Evolutionary conservation across 768 basidiomycete genomes (phyloP).

Genomic region (Terana coerulea): DNA sequence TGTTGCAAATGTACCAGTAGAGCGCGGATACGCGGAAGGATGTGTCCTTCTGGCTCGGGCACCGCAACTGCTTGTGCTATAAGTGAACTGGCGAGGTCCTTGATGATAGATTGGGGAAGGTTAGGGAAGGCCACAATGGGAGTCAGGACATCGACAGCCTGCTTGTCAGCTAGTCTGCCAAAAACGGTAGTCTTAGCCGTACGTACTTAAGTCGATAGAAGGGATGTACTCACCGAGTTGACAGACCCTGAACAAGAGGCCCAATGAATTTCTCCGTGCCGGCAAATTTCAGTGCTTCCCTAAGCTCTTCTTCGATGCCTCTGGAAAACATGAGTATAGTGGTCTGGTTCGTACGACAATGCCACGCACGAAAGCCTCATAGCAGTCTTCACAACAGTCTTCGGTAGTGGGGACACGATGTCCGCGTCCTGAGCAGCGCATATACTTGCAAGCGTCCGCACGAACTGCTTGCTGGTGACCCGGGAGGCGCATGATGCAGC

Average conservation of each 20-base stretch:
- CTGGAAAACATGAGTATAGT: constrained; percentile 27
- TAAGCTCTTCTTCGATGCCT: constrained; percentile 43
- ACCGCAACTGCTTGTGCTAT: constrained; percentile 8
- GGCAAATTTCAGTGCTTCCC: constrained; percentile 39
- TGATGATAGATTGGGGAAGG: constrained; percentile 20
- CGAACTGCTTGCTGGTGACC: constrained; percentile 53
- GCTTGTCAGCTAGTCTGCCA: constrained; percentile 30
- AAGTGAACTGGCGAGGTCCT: constrained; percentile 11
- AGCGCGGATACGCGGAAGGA: constrained; percentile 8
- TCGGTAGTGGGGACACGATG: constrained; percentile 32
- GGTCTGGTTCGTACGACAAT: not conserved
- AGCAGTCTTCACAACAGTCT: constrained; percentile 26
- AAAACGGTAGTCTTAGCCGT: constrained; percentile 1
- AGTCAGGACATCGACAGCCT: constrained; percentile 26
- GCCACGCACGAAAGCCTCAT: constrained; percentile 46
- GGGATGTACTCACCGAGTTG: constrained; percentile 34
- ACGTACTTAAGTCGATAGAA: not conserved
- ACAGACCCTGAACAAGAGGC: constrained; percentile 45
- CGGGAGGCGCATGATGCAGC: constrained; percentile 49
- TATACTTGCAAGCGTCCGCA: constrained; percentile 63
- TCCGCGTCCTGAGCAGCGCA: constrained; percentile 60
- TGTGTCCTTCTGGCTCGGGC: not conserved
- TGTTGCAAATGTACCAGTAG: constrained; percentile 63
- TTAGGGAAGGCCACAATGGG: constrained; percentile 27
- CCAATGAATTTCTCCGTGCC: constrained; percentile 55